Evolutionary conservation across 305 asterid species (phyloP).

Genomic region (Fraxinus velutina): DNA sequence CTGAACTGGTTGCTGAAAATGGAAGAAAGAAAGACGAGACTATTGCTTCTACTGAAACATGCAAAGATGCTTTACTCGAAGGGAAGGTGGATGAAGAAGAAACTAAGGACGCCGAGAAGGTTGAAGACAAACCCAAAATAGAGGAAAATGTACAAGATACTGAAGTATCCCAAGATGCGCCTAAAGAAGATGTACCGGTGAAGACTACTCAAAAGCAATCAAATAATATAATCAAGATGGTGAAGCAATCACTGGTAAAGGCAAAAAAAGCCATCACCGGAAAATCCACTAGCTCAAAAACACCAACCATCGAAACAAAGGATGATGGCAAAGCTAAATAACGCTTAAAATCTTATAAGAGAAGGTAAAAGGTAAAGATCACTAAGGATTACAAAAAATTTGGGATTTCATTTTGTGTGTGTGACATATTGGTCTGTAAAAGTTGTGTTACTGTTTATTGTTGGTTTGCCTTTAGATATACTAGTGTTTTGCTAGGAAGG

Average conservation of each 20-base stretch:
- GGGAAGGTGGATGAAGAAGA: conserved; percentile 26
- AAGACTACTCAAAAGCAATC: conserved; percentile 61
- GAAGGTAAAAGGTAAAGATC: neutral
- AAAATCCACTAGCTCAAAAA: conserved; percentile 60
- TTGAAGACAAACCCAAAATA: conserved; percentile 24
- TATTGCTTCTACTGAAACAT: neutral
- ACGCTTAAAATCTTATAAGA: neutral
- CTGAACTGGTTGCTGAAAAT: conserved; percentile 26
- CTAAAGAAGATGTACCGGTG: conserved; percentile 51
- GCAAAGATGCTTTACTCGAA: conserved; percentile 21
- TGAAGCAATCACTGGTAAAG: conserved; percentile 87
- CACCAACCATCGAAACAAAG: conserved; percentile 40
- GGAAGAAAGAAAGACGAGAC: conserved; percentile 21
- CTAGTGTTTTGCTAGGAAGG: conserved; percentile 24
- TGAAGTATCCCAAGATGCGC: conserved; percentile 30
- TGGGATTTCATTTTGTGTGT: conserved; percentile 32
- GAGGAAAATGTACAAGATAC: conserved; percentile 29
- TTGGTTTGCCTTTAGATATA: conserved; percentile 42
- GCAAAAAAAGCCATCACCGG: conserved; percentile 88
- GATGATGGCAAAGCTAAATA: conserved; percentile 41
- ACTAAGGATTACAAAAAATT: conserved; percentile 18
- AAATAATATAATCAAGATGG: conserved; percentile 50
- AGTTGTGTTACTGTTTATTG: conserved; percentile 28
- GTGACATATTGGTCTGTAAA: conserved; percentile 33
- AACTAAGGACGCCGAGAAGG: conserved; percentile 21